phyloP scores from a whole-genome alignment of 306 rosid species.

The Amphicarpaea edgeworthii region DNA sequence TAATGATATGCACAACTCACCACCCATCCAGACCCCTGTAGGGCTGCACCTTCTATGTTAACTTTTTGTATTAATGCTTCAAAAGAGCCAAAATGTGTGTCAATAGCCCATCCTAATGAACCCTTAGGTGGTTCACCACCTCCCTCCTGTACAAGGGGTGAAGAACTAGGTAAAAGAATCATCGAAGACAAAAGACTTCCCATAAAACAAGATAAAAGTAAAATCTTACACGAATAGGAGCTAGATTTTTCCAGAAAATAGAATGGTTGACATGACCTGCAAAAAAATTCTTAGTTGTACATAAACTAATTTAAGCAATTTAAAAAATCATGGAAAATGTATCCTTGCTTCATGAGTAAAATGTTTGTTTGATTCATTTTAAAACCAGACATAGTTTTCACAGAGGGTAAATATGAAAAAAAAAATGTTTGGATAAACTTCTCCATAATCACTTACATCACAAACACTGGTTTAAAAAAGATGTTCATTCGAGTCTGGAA shows the following conservation, averaged over 20 bases:
- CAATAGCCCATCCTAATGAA: conserved; percentile 90
- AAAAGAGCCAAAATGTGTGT: conserved; percentile 73
- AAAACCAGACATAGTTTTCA: conserved; percentile 23
- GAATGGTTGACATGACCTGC: conserved; percentile 94
- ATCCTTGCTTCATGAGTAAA: conserved; percentile 13
- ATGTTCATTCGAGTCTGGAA: neutral
- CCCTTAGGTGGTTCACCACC: conserved; percentile 91
- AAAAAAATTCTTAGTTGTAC: conserved; percentile 23
- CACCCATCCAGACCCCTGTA: conserved; percentile 99
- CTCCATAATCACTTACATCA: no score
- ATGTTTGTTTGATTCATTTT: conserved; percentile 25
- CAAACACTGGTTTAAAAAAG: no score
- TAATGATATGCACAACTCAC: conserved; percentile 57
- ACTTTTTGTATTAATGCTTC: conserved; percentile 70
- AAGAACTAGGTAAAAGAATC: conserved; percentile 21
- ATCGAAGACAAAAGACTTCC: neutral
- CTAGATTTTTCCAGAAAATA: conserved; percentile 81
- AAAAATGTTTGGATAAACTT: no score
- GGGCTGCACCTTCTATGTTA: conserved; percentile 88
- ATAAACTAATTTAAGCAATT: conserved; percentile 3
- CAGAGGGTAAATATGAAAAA: neutral
- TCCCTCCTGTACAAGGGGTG: conserved; percentile 71
- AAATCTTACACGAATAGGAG: conserved; percentile 65
- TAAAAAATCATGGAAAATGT: neutral
- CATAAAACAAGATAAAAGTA: conserved; percentile 23